phyloP scores from a whole-genome alignment of 176 grass and related monocot species.

The Lolium rigidum region DNA sequence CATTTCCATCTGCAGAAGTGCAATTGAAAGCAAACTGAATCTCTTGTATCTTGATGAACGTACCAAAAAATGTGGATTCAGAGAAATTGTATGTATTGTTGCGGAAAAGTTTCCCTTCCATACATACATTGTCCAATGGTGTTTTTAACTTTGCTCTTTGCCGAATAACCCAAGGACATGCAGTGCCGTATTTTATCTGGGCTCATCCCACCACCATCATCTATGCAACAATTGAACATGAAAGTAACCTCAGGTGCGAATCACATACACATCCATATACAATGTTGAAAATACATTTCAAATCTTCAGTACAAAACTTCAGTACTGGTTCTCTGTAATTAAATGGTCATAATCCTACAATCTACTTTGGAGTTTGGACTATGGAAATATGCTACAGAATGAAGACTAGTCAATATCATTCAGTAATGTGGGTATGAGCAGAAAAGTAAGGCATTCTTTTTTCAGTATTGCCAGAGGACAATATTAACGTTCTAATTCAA shows the following conservation, averaged over 20 bases:
- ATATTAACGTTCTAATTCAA: neutral
- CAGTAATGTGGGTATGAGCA: neutral
- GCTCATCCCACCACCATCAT: slow-evolving; percentile 96
- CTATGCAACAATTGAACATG: slow-evolving; percentile 43
- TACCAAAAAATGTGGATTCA: slow-evolving; percentile 16
- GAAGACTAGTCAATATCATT: neutral
- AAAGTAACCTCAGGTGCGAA: slow-evolving; percentile 3
- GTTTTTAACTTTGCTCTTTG: slow-evolving; percentile 78
- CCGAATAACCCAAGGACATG: slow-evolving; percentile 98
- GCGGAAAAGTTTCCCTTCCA: slow-evolving; percentile 17
- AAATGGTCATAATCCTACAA: neutral
- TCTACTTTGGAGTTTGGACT: neutral
- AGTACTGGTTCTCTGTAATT: neutral
- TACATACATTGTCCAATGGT: slow-evolving; percentile 97
- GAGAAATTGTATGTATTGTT: slow-evolving; percentile 24
- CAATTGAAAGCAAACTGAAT: slow-evolving; percentile 36
- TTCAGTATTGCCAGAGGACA: neutral
- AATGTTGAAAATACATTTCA: slow-evolving; percentile 5
- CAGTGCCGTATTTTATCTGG: slow-evolving; percentile 98
- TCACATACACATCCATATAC: slow-evolving; percentile 1
- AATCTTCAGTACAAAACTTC: neutral
- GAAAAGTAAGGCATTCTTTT: slow-evolving; percentile 3
- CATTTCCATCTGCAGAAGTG: slow-evolving; percentile 87
- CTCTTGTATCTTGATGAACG: neutral
- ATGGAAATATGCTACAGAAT: neutral